Conservation (phyloP, 805 yeast species). For the Suhomyces faveliae region DNA sequence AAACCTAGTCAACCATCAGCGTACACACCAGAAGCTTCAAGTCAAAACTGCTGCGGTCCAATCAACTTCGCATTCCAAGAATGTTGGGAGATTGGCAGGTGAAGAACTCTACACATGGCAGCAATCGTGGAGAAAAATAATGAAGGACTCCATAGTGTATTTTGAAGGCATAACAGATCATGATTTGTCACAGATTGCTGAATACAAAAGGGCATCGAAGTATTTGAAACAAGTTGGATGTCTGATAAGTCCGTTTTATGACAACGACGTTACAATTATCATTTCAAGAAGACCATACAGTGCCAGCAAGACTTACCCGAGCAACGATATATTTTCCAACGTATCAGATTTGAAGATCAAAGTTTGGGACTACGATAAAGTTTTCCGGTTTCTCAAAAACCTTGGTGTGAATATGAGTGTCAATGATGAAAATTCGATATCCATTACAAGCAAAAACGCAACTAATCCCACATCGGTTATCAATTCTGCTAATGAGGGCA, state of each 20-base stretch:
- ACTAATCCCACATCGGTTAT: not conserved
- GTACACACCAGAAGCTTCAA: not conserved
- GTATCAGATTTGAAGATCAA: slow-evolving; percentile 64
- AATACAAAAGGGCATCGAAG: slow-evolving; percentile 42
- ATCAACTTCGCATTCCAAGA: slow-evolving; percentile 5
- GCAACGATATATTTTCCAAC: slow-evolving; percentile 62
- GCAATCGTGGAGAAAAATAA: slow-evolving; percentile 58
- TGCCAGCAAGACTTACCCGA: slow-evolving; percentile 40
- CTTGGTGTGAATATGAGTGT: slow-evolving; percentile 35
- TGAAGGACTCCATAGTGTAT: slow-evolving; percentile 58
- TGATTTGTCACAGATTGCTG: slow-evolving; percentile 34
- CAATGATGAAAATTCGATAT: slow-evolving; percentile 3
- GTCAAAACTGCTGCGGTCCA: not conserved
- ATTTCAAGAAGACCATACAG: slow-evolving; percentile 61
- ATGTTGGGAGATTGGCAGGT: slow-evolving; percentile 37
- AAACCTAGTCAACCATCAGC: not conserved
- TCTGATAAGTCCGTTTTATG: slow-evolving; percentile 44
- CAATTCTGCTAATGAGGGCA: slow-evolving; percentile 1
- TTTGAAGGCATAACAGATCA: slow-evolving; percentile 52
- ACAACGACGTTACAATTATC: slow-evolving; percentile 68
- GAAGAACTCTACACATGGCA: slow-evolving; percentile 60
- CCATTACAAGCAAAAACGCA: slow-evolving; percentile 4
- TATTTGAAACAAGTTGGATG: slow-evolving; percentile 51
- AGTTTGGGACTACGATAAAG: slow-evolving; percentile 87
- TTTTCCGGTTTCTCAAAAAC: slow-evolving; percentile 71